Evolutionary conservation across 148 eudicot genomes (phyloP).

Genomic region (Cornus controversa): DNA sequence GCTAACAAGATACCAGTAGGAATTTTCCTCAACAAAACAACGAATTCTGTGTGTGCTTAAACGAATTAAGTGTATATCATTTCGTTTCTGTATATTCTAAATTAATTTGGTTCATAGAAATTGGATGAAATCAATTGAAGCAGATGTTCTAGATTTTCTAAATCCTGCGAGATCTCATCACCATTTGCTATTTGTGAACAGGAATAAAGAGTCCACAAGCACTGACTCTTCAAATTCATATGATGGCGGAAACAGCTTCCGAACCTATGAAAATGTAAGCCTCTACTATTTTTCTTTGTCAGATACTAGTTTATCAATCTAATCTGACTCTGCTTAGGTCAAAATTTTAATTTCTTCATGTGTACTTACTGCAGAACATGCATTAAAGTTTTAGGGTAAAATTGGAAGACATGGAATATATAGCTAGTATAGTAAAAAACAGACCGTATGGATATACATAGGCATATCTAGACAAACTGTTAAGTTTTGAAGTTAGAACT

Average conservation of each 20-base stretch:
- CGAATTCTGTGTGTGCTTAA: neutral
- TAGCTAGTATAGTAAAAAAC: neutral
- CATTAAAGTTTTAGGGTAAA: neutral
- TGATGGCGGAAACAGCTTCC: constrained; percentile 15
- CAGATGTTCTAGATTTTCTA: neutral
- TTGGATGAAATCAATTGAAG: neutral
- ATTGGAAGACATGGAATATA: neutral
- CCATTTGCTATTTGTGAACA: constrained; percentile 17
- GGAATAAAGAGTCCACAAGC: constrained; percentile 10
- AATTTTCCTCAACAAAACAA: constrained; percentile 2
- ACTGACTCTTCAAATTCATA: constrained; percentile 10
- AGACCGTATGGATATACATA: neutral
- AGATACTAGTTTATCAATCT: neutral
- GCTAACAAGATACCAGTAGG: too few relatives aligned
- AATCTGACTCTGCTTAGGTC: neutral
- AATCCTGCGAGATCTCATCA: constrained; percentile 6
- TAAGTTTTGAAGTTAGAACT: neutral
- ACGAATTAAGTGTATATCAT: neutral
- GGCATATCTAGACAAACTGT: neutral
- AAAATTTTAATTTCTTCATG: neutral
- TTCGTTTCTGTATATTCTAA: neutral
- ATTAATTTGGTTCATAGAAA: neutral
- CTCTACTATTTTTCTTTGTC: neutral
- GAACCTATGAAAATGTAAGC: constrained; percentile 27
- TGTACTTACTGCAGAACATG: neutral